Evolutionary conservation across 306 rosid species (phyloP).

Genomic region (Leucaena leucocephala): DNA sequence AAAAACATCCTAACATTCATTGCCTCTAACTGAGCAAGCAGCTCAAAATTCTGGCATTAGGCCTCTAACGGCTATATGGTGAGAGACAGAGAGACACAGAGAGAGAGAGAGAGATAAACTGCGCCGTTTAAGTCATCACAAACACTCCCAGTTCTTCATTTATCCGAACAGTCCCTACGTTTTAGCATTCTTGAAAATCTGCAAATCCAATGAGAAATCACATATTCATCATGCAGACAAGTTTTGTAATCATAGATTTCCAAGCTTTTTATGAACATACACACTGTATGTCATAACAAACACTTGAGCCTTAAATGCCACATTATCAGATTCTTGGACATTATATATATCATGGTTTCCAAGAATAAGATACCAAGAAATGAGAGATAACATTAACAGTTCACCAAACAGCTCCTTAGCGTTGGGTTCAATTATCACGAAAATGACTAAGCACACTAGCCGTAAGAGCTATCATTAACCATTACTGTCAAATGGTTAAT

Average conservation of each 20-base stretch:
- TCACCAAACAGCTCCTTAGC: not conserved
- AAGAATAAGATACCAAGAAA: not conserved
- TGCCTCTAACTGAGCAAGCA: constrained; percentile 31
- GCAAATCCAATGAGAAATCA: constrained; percentile 41
- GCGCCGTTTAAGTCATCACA: constrained; percentile 29
- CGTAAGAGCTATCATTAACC: constrained; percentile 2
- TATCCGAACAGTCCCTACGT: constrained; percentile 36
- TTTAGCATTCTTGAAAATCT: constrained; percentile 74
- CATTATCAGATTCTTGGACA: not conserved
- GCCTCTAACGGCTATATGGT: constrained; percentile 41
- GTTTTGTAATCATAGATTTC: not conserved
- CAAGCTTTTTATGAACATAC: not conserved
- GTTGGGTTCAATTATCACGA: not conserved
- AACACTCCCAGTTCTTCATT: constrained; percentile 30
- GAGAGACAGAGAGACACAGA: not conserved
- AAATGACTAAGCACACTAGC: not conserved
- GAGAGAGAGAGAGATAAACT: constrained; percentile 17
- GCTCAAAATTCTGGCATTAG: constrained; percentile 48
- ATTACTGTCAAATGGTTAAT: constrained; percentile 6
- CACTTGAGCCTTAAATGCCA: not conserved
- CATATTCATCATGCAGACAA: constrained; percentile 8
- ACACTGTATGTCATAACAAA: not conserved
- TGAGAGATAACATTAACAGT: not conserved
- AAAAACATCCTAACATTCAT: constrained; percentile 50
- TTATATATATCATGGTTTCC: not conserved